A percentile compares a stretch with the other conserved stretches of the same genome.
These are phyloP conservation scores for Chrysoporthe cubensis DNA, from an alignment of 2,329 filamentous ascomycete species.

Conservation along the genomic window DNA sequence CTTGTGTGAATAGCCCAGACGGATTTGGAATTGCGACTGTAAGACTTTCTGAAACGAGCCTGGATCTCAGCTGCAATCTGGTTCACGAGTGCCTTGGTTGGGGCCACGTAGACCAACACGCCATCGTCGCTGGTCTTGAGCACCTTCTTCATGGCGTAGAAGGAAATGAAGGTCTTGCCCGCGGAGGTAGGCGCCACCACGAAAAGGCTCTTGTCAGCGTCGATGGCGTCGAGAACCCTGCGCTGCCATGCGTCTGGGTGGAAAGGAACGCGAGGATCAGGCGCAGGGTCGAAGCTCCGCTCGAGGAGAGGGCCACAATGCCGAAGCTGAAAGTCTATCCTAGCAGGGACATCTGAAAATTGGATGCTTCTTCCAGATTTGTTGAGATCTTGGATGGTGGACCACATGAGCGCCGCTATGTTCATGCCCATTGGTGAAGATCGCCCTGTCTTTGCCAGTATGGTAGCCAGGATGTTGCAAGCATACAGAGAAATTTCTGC, in stretches of 20 bases:
- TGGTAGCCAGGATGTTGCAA: slow-evolving; percentile 39
- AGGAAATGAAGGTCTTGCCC: slow-evolving; percentile 83
- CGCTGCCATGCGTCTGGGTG: slow-evolving; percentile 78
- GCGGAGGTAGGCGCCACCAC: slow-evolving; percentile 79
- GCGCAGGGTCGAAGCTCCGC: slow-evolving; percentile 69
- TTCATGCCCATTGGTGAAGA: slow-evolving; percentile 6
- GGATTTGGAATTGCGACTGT: slow-evolving; percentile 63
- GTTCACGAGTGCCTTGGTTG: slow-evolving; percentile 81
- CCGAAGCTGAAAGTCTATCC: slow-evolving; percentile 65
- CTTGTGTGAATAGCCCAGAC: slow-evolving; percentile 81
- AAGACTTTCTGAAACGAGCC: slow-evolving; percentile 71
- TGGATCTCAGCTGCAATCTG: slow-evolving; percentile 82
- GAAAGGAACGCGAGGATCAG: slow-evolving; percentile 71
- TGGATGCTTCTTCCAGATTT: slow-evolving; percentile 9
- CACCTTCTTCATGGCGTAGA: slow-evolving; percentile 81
- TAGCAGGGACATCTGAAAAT: slow-evolving; percentile 7
- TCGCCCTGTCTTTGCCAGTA: slow-evolving; percentile 16
- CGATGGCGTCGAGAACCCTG: slow-evolving; percentile 73
- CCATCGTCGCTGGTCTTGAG: slow-evolving; percentile 70
- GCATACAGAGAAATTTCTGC: slow-evolving; percentile 42
- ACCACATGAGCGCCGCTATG: slow-evolving; percentile 33
- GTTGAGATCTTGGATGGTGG: slow-evolving; percentile 25
- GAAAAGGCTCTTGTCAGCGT: slow-evolving; percentile 70
- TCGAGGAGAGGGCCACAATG: slow-evolving; percentile 76
- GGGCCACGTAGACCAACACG: slow-evolving; percentile 77